Conservation (phyloP, 2,329 filamentous ascomycete species). For the Ceratocystis diversiconidia region DNA sequence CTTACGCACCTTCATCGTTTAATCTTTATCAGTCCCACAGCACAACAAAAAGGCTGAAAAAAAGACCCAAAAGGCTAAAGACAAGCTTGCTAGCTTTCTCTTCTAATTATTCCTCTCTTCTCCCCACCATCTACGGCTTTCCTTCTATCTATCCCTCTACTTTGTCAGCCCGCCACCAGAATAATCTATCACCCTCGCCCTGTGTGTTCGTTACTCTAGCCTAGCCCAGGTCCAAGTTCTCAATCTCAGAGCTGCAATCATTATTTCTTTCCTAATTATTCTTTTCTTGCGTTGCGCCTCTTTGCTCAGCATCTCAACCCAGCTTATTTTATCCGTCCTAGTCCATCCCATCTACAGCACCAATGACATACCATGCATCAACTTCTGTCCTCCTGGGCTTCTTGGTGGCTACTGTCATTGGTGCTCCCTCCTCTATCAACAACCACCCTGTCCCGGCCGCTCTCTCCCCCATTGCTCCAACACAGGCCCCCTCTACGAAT, state of each 20-base stretch:
- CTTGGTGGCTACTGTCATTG: slow-evolving; percentile 7
- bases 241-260: neutral
- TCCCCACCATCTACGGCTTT: neutral
- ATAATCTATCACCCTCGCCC: slow-evolving; percentile 1
- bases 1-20: neutral
- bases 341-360: neutral
- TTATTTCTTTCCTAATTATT: slow-evolving; percentile 1
- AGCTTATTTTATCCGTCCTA: neutral
- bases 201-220: neutral
- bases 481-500: neutral
- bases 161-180: neutral
- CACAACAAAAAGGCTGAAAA: neutral
- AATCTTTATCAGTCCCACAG: neutral
- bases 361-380: slow-evolving; percentile 8
- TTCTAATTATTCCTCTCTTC: neutral
- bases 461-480: neutral
- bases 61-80: neutral
- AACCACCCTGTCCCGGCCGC: slow-evolving; percentile 4
- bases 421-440: neutral
- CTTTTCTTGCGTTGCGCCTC: neutral
- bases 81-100: neutral
- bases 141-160: neutral
- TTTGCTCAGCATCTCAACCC: neutral
- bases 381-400: slow-evolving; percentile 8
- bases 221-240: neutral